Evolutionary conservation across 2,329 filamentous ascomycete species (phyloP).

Genomic region (Xylaria sp.): DNA sequence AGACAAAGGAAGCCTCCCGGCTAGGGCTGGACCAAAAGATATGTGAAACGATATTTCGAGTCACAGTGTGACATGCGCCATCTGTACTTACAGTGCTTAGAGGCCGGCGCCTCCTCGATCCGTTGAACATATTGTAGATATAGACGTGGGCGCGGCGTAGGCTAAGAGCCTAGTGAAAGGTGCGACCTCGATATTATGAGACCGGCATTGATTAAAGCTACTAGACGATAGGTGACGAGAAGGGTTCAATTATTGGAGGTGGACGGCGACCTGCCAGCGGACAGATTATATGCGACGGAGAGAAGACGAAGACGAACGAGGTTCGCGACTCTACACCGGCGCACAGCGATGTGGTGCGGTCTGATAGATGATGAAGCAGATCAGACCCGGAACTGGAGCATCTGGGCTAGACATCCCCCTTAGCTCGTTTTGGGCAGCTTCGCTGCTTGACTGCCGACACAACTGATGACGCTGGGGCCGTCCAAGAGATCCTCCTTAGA

Average conservation of each 20-base stretch:
- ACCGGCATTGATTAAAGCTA: constrained; percentile 42
- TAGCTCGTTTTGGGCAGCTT: constrained; percentile 13
- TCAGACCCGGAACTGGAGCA: constrained; percentile 3
- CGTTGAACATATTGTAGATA: constrained; percentile 58
- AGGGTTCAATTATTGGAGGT: constrained; percentile 25
- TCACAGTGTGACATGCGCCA: not conserved
- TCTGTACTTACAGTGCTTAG: constrained; percentile 59
- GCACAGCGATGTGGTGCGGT: constrained; percentile 12
- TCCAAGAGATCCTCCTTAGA: not conserved
- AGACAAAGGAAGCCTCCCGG: constrained; percentile 13
- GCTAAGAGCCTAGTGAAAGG: constrained; percentile 39
- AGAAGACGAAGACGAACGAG: not conserved
- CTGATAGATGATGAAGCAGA: constrained; percentile 19
- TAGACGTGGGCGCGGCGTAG: constrained; percentile 35
- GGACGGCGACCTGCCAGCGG: not conserved
- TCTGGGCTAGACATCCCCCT: constrained; percentile 8
- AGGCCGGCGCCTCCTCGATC: constrained; percentile 61
- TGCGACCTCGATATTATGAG: constrained; percentile 38
- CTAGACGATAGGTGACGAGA: constrained; percentile 19
- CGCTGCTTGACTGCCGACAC: constrained; percentile 11
- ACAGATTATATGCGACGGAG: constrained; percentile 9
- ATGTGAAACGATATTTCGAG: not conserved
- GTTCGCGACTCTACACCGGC: constrained; percentile 9
- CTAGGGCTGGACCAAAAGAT: constrained; percentile 1
- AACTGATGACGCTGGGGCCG: constrained; percentile 23